Evolutionary conservation across 306 rosid species (phyloP).

Genomic region (Castanopsis chinensis): DNA sequence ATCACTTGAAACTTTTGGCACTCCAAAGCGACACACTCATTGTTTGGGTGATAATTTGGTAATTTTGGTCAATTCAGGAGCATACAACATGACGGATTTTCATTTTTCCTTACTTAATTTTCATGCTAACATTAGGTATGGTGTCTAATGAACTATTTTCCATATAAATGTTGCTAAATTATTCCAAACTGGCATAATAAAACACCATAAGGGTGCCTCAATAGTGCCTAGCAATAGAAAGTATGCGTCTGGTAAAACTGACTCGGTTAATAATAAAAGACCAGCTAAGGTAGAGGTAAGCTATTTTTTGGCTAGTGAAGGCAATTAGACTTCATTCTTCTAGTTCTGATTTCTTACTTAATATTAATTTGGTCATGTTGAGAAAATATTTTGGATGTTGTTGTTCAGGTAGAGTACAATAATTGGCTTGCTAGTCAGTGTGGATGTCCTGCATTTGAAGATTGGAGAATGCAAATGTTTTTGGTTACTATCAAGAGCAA

Average conservation of each 20-base stretch:
- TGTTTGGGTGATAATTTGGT: constrained; percentile 31
- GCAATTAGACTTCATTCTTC: background rate
- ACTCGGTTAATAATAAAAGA: too few relatives aligned
- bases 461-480: constrained; percentile 72
- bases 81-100: background rate
- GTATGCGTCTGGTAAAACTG: too few relatives aligned
- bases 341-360: background rate
- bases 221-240: too few relatives aligned
- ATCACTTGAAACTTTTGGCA: background rate
- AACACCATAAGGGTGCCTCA: background rate
- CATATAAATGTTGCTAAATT: background rate
- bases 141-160: background rate
- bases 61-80: background rate
- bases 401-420: constrained; percentile 58
- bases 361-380: background rate
- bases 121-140: background rate
- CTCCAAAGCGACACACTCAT: constrained; percentile 50
- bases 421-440: constrained; percentile 67
- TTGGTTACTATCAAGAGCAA: constrained; percentile 23
- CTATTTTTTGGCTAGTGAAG: background rate
- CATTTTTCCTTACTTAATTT: background rate
- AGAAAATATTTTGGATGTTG: constrained; percentile 11
- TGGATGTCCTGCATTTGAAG: constrained; percentile 45
- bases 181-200: background rate
- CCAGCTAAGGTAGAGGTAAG: background rate